phyloP scores from a whole-genome alignment of 1,284 basidiomycete genomes.

The Ceratobasidium theobromae region DNA sequence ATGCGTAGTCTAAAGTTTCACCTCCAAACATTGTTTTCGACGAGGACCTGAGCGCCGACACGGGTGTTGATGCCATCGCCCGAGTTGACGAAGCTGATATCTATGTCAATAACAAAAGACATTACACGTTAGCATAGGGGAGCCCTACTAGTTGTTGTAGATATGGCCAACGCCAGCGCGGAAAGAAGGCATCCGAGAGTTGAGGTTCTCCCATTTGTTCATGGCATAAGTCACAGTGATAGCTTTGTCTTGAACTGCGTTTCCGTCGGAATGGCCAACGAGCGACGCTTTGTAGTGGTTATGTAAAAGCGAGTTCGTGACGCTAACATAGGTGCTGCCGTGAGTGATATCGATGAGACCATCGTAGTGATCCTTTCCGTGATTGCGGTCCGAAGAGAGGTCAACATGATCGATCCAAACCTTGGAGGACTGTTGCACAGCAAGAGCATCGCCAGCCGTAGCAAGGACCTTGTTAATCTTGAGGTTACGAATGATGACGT shows the following conservation, averaged over 20 bases:
- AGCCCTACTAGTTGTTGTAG: conserved; percentile 7
- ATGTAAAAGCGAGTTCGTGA: conserved; percentile 47
- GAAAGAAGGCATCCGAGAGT: conserved; percentile 40
- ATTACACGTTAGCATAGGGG: too few relatives aligned
- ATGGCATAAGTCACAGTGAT: conserved; percentile 12
- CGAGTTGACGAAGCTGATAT: conserved; percentile 52
- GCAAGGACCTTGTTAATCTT: conserved; percentile 54
- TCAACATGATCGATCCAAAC: conserved; percentile 54
- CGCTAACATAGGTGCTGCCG: conserved; percentile 49
- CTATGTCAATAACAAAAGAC: conserved; percentile 34
- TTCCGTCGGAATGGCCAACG: conserved; percentile 50
- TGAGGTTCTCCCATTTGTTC: conserved; percentile 38
- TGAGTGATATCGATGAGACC: conserved; percentile 41
- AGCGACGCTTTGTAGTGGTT: conserved; percentile 50
- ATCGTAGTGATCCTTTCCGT: conserved; percentile 45
- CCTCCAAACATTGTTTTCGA: conserved; percentile 51
- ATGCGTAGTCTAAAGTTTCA: background rate
- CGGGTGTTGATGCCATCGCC: conserved; percentile 55
- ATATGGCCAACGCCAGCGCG: conserved; percentile 42
- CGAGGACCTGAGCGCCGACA: conserved; percentile 44
- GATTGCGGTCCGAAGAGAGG: conserved; percentile 47
- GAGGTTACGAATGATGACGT: conserved; percentile 55
- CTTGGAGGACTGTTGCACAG: conserved; percentile 48
- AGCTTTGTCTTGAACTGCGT: conserved; percentile 43
- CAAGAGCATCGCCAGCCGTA: conserved; percentile 49